phyloP scores from a whole-genome alignment of 345 rosid genomes.

The Gossypium herbaceum region DNA sequence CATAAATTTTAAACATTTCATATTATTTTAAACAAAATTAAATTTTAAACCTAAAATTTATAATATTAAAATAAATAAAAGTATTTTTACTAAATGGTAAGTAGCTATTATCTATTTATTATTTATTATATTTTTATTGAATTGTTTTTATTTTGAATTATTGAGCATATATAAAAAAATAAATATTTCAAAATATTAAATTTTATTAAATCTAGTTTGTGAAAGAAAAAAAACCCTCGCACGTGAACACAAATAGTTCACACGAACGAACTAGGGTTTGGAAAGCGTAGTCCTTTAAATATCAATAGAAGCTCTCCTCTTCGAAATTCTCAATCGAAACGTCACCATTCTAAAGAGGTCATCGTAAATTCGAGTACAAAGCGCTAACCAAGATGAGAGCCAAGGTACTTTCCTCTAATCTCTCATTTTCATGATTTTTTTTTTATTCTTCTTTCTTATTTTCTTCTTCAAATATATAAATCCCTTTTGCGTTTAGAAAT shows the following conservation, averaged over 20 bases:
- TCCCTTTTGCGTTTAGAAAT: not conserved
- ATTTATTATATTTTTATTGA: too few relatives aligned
- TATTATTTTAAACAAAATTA: too few relatives aligned
- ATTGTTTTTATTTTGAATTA: too few relatives aligned
- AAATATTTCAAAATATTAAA: too few relatives aligned
- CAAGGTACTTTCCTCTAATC: not conserved
- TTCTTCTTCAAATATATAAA: not conserved
- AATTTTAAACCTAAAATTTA: too few relatives aligned
- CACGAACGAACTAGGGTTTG: slow-evolving; percentile 4
- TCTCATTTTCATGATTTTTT: not conserved
- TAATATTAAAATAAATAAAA: too few relatives aligned
- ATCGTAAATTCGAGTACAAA: not conserved
- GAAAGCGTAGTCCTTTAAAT: not conserved
- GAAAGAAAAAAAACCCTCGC: not conserved
- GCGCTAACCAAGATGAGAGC: slow-evolving; percentile 3
- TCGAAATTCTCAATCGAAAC: not conserved
- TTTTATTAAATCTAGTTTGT: too few relatives aligned
- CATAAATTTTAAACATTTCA: too few relatives aligned
- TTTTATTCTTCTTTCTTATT: not conserved
- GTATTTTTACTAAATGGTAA: too few relatives aligned
- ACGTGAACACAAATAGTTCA: not conserved
- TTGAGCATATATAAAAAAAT: too few relatives aligned
- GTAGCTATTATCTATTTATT: too few relatives aligned
- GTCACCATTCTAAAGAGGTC: not conserved
- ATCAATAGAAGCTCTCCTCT: not conserved